phyloP scores from a whole-genome alignment of 305 asterid genomes.

The Fraxinus nigra region DNA sequence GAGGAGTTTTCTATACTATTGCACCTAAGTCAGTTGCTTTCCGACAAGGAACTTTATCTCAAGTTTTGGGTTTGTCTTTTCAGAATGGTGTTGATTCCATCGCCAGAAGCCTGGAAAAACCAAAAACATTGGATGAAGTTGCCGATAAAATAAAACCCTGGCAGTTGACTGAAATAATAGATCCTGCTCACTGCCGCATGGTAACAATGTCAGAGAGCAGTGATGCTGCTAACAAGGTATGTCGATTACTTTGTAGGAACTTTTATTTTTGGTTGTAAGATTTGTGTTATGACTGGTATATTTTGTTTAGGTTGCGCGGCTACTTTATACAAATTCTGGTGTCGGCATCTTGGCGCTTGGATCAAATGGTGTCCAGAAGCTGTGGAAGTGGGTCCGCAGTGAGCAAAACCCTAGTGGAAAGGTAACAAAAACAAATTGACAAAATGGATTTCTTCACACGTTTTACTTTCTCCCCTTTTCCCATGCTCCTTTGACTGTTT shows the following conservation, averaged over 20 bases:
- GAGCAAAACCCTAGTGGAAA: constrained; percentile 76
- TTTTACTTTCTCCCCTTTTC: background rate
- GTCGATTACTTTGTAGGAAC: constrained; percentile 11
- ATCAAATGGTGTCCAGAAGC: constrained; percentile 68
- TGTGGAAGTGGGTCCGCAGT: constrained; percentile 80
- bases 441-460: background rate
- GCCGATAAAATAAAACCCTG: constrained; percentile 76
- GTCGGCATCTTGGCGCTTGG: constrained; percentile 69
- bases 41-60: constrained; percentile 10
- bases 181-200: constrained; percentile 78
- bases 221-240: constrained; percentile 76
- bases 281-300: background rate
- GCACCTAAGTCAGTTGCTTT: constrained; percentile 3
- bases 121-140: constrained; percentile 71
- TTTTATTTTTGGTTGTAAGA: constrained; percentile 2
- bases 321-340: constrained; percentile 74
- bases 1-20: background rate
- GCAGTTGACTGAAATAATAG: constrained; percentile 85
- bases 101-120: constrained; percentile 84
- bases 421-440: constrained; percentile 32
- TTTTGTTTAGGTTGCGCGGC: constrained; percentile 72
- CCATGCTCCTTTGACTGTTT: background rate
- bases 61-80: constrained; percentile 24
- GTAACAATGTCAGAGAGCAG: constrained; percentile 86
- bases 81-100: constrained; percentile 92